A percentile compares a stretch with the other conserved stretches of the same genome.
Evolutionary conservation across 2,329 filamentous ascomycete genomes (phyloP).

Genomic region (Clonostachys sp.): DNA sequence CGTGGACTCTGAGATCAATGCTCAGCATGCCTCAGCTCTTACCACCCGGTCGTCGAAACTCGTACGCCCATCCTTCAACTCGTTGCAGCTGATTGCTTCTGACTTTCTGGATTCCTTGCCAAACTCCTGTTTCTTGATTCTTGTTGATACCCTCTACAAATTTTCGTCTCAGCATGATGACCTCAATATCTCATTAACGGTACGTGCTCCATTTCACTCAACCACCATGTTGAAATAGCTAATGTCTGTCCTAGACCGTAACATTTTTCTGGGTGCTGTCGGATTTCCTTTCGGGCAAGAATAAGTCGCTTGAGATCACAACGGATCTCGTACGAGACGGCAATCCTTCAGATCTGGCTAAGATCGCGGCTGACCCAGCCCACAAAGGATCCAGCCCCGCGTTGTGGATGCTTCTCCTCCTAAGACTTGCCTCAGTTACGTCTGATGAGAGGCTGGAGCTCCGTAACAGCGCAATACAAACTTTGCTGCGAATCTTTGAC

Average conservation of each 20-base stretch:
- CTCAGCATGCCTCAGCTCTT: conserved; percentile 25
- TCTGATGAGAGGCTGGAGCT: conserved; percentile 70
- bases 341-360: conserved; percentile 45
- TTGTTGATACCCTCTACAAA: conserved; percentile 83
- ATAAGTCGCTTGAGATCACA: conserved; percentile 52
- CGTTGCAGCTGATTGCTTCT: conserved; percentile 87
- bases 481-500: conserved; percentile 85
- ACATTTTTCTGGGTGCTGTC: conserved; percentile 96
- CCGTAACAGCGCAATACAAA: conserved; percentile 85
- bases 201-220: conserved; percentile 30
- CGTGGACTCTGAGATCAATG: conserved; percentile 21
- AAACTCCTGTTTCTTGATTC: conserved; percentile 65
- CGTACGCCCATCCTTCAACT: conserved; percentile 82
- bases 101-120: conserved; percentile 79
- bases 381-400: conserved; percentile 62
- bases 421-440: conserved; percentile 67
- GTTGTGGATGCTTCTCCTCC: conserved; percentile 73
- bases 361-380: conserved; percentile 54
- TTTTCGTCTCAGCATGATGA: conserved; percentile 90
- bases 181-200: conserved; percentile 89
- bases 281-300: conserved; percentile 70
- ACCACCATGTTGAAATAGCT: background rate
- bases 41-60: conserved; percentile 65
- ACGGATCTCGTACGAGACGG: conserved; percentile 48
- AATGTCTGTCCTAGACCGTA: conserved; percentile 55